Evolutionary conservation across 2,329 filamentous ascomycete genomes (phyloP).

Genomic region (Apiospora pterosperma): DNA sequence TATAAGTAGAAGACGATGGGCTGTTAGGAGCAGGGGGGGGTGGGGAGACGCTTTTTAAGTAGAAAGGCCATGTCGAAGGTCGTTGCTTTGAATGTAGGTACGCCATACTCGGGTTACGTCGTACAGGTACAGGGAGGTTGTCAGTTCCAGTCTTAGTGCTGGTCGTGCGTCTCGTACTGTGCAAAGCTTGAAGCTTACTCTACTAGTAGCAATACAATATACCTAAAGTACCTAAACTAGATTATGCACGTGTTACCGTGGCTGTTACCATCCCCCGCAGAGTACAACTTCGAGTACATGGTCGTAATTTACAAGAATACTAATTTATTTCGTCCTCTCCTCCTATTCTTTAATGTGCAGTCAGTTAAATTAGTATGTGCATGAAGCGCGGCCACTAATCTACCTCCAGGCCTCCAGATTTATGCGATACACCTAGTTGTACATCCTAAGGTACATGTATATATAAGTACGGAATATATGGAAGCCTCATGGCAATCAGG

Average conservation of each 20-base stretch:
- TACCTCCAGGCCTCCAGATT: neutral
- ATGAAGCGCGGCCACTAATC: neutral
- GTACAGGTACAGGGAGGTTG: neutral
- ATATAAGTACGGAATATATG: neutral
- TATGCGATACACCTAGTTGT: neutral
- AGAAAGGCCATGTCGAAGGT: neutral
- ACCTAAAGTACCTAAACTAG: too few relatives aligned
- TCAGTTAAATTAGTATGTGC: neutral
- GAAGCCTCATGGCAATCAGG: neutral
- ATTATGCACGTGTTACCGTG: neutral
- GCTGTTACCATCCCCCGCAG: neutral
- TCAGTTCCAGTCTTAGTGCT: neutral
- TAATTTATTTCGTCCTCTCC: too few relatives aligned
- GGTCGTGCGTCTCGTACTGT: neutral
- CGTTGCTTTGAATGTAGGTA: neutral
- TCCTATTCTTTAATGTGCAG: neutral
- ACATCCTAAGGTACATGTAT: too few relatives aligned
- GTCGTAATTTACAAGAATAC: too few relatives aligned
- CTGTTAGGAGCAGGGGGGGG: too few relatives aligned
- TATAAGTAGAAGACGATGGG: neutral
- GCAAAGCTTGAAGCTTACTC: neutral
- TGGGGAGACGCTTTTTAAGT: neutral
- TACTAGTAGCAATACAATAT: too few relatives aligned
- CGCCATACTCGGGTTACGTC: too few relatives aligned
- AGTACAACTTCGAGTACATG: neutral